A percentile compares a stretch with the other conserved stretches of the same genome.
phyloP scores from a whole-genome alignment of 495 filamentous ascomycete species.

The Podospora pseudocomata region DNA sequence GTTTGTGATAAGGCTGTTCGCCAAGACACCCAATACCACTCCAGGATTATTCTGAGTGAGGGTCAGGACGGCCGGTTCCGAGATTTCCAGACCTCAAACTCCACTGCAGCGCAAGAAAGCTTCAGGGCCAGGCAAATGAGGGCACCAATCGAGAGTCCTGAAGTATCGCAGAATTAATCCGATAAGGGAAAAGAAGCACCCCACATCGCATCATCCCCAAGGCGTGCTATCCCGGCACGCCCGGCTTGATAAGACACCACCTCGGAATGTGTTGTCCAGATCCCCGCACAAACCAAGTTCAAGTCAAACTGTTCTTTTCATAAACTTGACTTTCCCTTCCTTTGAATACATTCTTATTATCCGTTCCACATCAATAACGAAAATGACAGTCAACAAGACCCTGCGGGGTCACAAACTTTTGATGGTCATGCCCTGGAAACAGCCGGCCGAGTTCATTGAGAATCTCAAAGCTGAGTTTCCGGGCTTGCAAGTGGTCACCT shows the following conservation, averaged over 20 bases:
- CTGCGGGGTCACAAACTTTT: constrained; percentile 45
- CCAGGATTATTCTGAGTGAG: neutral
- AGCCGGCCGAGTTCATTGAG: constrained; percentile 40
- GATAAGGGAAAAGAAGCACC: neutral
- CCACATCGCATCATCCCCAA: neutral
- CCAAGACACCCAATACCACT: too few relatives aligned
- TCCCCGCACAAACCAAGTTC: neutral
- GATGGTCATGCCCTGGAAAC: constrained; percentile 44
- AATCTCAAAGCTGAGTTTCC: constrained; percentile 49
- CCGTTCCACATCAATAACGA: neutral
- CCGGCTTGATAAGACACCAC: neutral
- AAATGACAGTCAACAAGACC: constrained; percentile 33
- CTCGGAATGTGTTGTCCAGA: neutral
- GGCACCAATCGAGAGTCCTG: neutral
- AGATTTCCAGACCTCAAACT: neutral
- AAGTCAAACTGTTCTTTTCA: too few relatives aligned
- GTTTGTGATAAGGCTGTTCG: too few relatives aligned
- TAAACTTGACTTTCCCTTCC: too few relatives aligned
- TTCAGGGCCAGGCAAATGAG: neutral
- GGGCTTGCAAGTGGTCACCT: constrained; percentile 43
- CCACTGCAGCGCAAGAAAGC: neutral
- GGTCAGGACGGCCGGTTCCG: neutral
- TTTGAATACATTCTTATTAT: too few relatives aligned
- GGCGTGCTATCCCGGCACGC: neutral
- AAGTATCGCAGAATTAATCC: neutral